Base-by-base conservation (phyloP, 1,139 yeast species). In the Diutina scorzettiae region DNA sequence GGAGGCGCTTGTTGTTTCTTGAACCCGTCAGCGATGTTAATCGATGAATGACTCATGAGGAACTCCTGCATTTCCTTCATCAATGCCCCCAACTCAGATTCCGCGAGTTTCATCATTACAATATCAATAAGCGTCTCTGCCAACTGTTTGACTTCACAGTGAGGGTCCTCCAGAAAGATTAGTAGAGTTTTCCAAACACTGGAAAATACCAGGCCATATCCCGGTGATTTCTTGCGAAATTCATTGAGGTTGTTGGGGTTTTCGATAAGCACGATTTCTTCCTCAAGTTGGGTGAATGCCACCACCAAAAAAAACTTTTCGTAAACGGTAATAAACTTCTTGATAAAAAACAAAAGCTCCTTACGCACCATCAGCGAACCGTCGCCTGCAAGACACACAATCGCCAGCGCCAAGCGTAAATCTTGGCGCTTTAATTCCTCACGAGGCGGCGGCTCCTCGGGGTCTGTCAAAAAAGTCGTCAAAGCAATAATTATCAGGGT, bases 291-390 rank as follows among this genome's bases (percentile, higher is more conserved):
- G 46, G 87, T 77, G 58, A 81, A 89, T 0, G 96, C 95, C 46
- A 91, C 82, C 5, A 91, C 93, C 46, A 87, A 59, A 53, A 91
- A 89, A 53, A 85, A 82, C 46, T 77, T 76, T 30, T 73, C 64
- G 57, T 89, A 83, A 41, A 80, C 78, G 46, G 71, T 63, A 16
- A 87, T 82, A 55, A 86, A 79, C 44, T 78, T 74, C 37, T 91
- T 81, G 47, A 86, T 73, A 53, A 85, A 84, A 34, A 80, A 78
- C 3, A 85, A 76, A 19, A 85, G 75, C 55, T 91, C 97, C 49
- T 86, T 80, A 44, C 98, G 67, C 1, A 91, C 96, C 53, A 91
- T 64, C 0, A 95, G 76, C 0, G 96, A 84, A 0, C 96, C 97
- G 60, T 91, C 98, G 36, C 84, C 82, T 6, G 85, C 59, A 33